These are phyloP conservation scores for Fusarium coffeatum DNA, from an alignment of 2,329 filamentous ascomycete genomes.

Conservation along the genomic window DNA sequence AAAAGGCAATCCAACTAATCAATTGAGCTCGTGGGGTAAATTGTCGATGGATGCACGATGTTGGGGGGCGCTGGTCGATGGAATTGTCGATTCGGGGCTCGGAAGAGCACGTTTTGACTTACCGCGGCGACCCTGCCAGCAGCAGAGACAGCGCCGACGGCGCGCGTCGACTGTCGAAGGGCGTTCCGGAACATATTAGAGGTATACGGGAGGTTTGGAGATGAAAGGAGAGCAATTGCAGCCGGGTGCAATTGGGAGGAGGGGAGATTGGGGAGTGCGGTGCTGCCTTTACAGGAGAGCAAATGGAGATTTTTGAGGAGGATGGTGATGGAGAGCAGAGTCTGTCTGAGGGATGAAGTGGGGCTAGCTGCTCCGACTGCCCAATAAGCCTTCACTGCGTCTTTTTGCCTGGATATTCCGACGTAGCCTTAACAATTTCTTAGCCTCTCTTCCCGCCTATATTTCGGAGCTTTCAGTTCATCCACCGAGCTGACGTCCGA, in stretches of 20 bases:
- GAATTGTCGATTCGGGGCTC: constrained; percentile 57
- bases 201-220: constrained; percentile 65
- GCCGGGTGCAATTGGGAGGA: constrained; percentile 69
- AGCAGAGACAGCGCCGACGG: constrained; percentile 93
- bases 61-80: constrained; percentile 58
- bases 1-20: constrained; percentile 39
- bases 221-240: constrained; percentile 72
- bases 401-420: constrained; percentile 56
- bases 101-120: constrained; percentile 67
- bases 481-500: constrained; percentile 38
- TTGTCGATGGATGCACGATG: constrained; percentile 50
- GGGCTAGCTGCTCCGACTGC: constrained; percentile 49
- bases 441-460: constrained; percentile 41
- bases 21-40: constrained; percentile 53
- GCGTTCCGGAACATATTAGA: constrained; percentile 95
- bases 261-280: constrained; percentile 67
- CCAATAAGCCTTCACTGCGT: constrained; percentile 53
- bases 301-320: constrained; percentile 60
- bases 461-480: constrained; percentile 44
- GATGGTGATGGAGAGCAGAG: constrained; percentile 56
- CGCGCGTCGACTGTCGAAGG: constrained; percentile 95
- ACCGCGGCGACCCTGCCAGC: constrained; percentile 92
- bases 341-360: constrained; percentile 57
- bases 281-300: constrained; percentile 61
- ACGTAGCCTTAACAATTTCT: constrained; percentile 55